These are phyloP conservation scores for Torulaspora indica DNA, from an alignment of 805 yeast genomes.

Conservation along the genomic window DNA sequence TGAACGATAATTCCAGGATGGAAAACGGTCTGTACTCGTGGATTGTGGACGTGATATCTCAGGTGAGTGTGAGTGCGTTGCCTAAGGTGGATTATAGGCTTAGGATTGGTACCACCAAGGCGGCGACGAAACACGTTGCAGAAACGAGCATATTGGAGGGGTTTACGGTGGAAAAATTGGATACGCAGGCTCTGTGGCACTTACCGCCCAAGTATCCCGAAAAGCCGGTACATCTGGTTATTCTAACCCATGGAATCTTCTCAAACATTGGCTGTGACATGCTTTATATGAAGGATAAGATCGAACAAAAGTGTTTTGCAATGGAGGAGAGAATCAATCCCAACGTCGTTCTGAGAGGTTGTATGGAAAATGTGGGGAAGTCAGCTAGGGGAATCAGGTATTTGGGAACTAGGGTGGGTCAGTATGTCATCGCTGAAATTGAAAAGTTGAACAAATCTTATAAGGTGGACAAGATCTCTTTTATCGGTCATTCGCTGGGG, in stretches of 20 bases:
- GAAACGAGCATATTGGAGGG: slow-evolving; percentile 13
- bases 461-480: slow-evolving; percentile 63
- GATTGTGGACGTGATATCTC: slow-evolving; percentile 78
- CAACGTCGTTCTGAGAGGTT: slow-evolving; percentile 78
- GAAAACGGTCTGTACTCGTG: slow-evolving; percentile 49
- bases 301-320: slow-evolving; percentile 43
- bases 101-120: slow-evolving; percentile 46
- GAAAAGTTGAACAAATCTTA: slow-evolving; percentile 43
- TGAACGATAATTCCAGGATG: slow-evolving; percentile 41
- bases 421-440: slow-evolving; percentile 47
- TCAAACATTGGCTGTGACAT: slow-evolving; percentile 88
- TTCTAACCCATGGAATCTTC: slow-evolving; percentile 88
- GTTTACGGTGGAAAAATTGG: slow-evolving; percentile 38
- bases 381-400: slow-evolving; percentile 86
- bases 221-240: slow-evolving; percentile 72
- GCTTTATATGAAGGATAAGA: slow-evolving; percentile 76
- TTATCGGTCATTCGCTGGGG: slow-evolving; percentile 90
- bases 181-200: slow-evolving; percentile 73
- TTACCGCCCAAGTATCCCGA: slow-evolving; percentile 48
- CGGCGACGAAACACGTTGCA: slow-evolving; percentile 13
- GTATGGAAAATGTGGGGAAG: slow-evolving; percentile 73
- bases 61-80: slow-evolving; percentile 64
- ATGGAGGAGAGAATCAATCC: slow-evolving; percentile 27
- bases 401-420: slow-evolving; percentile 76
- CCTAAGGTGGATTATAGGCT: slow-evolving; percentile 68